These are phyloP conservation scores for Moricandia moricandioides DNA, from an alignment of 345 rosid species.

Conservation along the genomic window DNA sequence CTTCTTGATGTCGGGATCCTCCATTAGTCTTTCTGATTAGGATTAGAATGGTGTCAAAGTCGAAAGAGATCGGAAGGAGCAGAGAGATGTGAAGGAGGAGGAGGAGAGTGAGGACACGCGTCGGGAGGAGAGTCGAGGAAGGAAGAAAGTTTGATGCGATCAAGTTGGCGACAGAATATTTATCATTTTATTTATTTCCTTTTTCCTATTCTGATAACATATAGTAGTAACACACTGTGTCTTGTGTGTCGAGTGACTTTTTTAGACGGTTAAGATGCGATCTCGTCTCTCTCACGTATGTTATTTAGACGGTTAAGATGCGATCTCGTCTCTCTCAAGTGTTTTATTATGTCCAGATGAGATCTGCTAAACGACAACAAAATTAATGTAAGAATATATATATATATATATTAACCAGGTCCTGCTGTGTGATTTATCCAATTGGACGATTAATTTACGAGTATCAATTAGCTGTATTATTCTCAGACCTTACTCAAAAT, in stretches of 20 bases:
- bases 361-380: background rate
- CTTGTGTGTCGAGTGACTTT: background rate
- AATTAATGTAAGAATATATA: background rate
- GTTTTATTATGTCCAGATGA: background rate
- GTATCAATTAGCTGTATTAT: background rate
- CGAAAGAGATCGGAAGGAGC: background rate
- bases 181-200: background rate
- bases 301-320: background rate
- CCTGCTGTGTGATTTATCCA: background rate
- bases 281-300: background rate
- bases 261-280: slow-evolving; percentile 12
- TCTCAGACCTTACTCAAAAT: background rate
- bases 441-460: background rate
- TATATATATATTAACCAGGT: background rate
- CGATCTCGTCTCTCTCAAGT: background rate
- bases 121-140: background rate
- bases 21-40: slow-evolving; percentile 18
- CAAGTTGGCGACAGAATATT: slow-evolving; percentile 17
- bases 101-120: slow-evolving; percentile 18
- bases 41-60: background rate
- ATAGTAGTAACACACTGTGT: background rate
- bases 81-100: too few species aligned
- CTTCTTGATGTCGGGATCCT: slow-evolving; percentile 38
- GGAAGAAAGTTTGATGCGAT: background rate
- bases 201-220: background rate